A percentile compares a stretch with the other conserved stretches of the same genome.
These are phyloP conservation scores for Salicornia ramosissima DNA, from an alignment of 148 eudicot genomes.

Conservation along the genomic window DNA sequence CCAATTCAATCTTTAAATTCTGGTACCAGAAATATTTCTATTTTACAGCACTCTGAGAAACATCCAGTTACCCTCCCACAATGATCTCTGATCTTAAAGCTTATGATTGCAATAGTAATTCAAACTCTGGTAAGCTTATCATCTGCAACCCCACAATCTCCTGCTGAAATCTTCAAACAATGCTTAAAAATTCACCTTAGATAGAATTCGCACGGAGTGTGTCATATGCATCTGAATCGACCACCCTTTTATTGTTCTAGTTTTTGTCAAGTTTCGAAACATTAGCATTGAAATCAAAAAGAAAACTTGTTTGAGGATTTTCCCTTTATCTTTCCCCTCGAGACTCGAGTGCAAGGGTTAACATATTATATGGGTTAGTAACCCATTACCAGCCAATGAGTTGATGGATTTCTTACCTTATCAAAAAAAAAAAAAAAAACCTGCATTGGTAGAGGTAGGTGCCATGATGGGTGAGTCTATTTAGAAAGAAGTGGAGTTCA, in stretches of 20 bases:
- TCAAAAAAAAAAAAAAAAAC: not conserved
- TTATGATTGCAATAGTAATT: constrained; percentile 1
- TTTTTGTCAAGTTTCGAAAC: constrained; percentile 19
- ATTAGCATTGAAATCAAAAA: constrained; percentile 9
- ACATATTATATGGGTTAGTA: too few relatives aligned
- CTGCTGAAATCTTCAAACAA: constrained; percentile 14
- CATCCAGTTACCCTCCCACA: not conserved
- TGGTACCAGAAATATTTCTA: too few relatives aligned
- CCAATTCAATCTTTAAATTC: too few relatives aligned
- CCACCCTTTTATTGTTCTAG: constrained; percentile 27
- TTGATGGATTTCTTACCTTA: too few relatives aligned
- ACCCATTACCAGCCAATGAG: too few relatives aligned
- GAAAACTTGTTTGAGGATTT: too few relatives aligned
- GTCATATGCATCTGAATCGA: constrained; percentile 24
- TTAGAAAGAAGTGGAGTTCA: constrained; percentile 24
- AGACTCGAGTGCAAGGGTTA: too few relatives aligned
- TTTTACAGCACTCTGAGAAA: not conserved
- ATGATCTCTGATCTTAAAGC: not conserved
- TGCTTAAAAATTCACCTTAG: constrained; percentile 25
- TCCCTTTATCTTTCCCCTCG: too few relatives aligned
- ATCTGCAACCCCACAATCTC: constrained; percentile 4
- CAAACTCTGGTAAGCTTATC: constrained; percentile 7
- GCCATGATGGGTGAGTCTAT: constrained; percentile 30
- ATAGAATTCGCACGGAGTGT: constrained; percentile 24
- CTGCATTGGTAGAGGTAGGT: constrained; percentile 31